Conservation (phyloP, 768 basidiomycete species). For the Leccinum rimulosum region DNA sequence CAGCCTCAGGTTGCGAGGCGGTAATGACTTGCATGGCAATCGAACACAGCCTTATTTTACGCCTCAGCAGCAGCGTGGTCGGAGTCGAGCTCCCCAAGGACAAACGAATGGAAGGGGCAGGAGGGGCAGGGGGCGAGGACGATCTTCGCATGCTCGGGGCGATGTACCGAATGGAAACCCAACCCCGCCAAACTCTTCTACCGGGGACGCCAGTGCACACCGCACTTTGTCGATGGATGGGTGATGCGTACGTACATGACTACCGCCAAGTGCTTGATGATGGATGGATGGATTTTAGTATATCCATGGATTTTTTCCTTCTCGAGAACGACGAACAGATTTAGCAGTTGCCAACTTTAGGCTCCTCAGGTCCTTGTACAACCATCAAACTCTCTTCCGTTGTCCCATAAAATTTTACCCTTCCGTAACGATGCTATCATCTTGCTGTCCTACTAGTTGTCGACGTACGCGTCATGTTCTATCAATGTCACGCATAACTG, state of each 20-base stretch:
- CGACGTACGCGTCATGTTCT: not conserved
- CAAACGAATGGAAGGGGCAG: conserved; percentile 2
- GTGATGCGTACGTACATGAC: not conserved
- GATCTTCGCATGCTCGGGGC: not conserved
- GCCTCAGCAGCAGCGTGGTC: conserved; percentile 1
- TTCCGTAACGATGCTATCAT: not conserved
- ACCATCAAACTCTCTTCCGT: not conserved
- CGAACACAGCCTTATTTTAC: not conserved
- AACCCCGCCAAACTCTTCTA: not conserved
- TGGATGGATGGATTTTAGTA: not conserved
- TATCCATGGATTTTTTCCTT: not conserved
- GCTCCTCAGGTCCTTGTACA: not conserved
- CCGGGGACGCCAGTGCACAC: not conserved
- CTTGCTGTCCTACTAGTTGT: conserved; percentile 1
- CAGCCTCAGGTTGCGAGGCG: conserved; percentile 1
- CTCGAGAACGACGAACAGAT: not conserved
- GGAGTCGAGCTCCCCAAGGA: conserved; percentile 2
- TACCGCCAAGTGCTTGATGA: not conserved
- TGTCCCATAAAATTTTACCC: not conserved
- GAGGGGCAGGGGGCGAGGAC: not conserved
- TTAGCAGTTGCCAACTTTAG: conserved; percentile 2
- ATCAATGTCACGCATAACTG: conserved; percentile 9
- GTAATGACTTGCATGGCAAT: not conserved
- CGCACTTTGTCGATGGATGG: not conserved
- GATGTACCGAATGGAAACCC: not conserved